phyloP scores from a whole-genome alignment of 208 protist species.

The Acanthamoeba triangularis region DNA sequence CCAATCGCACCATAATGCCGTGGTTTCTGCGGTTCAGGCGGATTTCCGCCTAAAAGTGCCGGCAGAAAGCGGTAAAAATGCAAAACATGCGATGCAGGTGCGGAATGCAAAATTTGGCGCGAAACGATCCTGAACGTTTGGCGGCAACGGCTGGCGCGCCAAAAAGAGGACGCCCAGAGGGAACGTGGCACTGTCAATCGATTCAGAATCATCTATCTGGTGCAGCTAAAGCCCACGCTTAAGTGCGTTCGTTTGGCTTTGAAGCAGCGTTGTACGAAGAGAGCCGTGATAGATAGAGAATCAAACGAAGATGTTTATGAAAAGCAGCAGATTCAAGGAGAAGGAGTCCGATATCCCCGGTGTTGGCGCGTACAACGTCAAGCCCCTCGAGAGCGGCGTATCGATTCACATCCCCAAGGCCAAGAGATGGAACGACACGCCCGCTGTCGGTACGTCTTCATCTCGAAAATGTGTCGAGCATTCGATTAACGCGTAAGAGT shows the following conservation, averaged over 20 bases:
- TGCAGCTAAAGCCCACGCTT: neutral
- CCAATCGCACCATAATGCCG: no score
- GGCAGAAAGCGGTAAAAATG: no score
- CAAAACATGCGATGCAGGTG: no score
- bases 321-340: conserved; percentile 40
- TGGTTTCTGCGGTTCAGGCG: no score
- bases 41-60: no score
- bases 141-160: neutral
- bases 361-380: neutral
- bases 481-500: no score
- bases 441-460: neutral
- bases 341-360: neutral
- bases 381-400: neutral
- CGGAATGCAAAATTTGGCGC: no score
- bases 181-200: neutral
- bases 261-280: neutral
- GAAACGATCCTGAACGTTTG: neutral
- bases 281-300: neutral
- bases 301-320: neutral
- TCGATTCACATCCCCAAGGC: neutral
- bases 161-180: neutral
- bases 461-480: no score
- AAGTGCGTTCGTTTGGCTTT: conserved; percentile 19
- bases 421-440: neutral
- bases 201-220: neutral